Evolutionary conservation across 2,329 filamentous ascomycete genomes (phyloP).

Genomic region (Fusarium sp.): DNA sequence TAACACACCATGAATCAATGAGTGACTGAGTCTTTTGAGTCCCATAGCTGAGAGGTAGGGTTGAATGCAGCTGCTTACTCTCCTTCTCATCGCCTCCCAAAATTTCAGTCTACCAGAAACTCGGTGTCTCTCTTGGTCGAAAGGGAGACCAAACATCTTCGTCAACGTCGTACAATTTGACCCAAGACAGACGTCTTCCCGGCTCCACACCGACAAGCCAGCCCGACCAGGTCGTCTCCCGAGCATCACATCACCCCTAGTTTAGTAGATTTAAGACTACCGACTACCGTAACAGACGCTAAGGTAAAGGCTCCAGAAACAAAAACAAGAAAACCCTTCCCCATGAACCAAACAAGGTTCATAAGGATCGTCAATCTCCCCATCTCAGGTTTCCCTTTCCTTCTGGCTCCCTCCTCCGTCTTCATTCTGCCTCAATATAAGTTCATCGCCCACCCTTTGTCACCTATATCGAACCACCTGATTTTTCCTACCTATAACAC

Average conservation of each 20-base stretch:
- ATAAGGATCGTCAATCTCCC: constrained; percentile 34
- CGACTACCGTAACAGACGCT: constrained; percentile 15
- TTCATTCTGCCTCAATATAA: not conserved
- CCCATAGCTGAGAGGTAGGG: constrained; percentile 13
- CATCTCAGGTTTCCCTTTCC: not conserved
- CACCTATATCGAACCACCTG: not conserved
- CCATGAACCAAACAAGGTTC: constrained; percentile 27
- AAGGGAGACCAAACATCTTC: constrained; percentile 21
- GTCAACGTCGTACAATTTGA: constrained; percentile 10
- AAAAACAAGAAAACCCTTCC: constrained; percentile 34
- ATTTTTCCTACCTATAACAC: not conserved
- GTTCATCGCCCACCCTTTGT: not conserved
- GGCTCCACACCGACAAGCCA: constrained; percentile 27
- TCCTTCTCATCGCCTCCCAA: not conserved
- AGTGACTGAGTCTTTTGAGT: not conserved
- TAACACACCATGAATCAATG: constrained; percentile 18
- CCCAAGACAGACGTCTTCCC: constrained; percentile 25
- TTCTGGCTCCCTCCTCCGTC: constrained; percentile 5
- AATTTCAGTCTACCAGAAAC: constrained; percentile 4
- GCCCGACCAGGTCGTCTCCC: constrained; percentile 20
- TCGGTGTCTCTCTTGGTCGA: constrained; percentile 11
- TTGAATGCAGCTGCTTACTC: constrained; percentile 5
- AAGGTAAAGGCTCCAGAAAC: constrained; percentile 31
- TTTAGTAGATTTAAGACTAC: not conserved
- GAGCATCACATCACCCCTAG: constrained; percentile 36